A percentile compares a stretch with the other conserved stretches of the same genome.
These are phyloP conservation scores for Ascochyta clinopodiicola DNA, from an alignment of 2,329 filamentous ascomycete genomes.

Conservation along the genomic window DNA sequence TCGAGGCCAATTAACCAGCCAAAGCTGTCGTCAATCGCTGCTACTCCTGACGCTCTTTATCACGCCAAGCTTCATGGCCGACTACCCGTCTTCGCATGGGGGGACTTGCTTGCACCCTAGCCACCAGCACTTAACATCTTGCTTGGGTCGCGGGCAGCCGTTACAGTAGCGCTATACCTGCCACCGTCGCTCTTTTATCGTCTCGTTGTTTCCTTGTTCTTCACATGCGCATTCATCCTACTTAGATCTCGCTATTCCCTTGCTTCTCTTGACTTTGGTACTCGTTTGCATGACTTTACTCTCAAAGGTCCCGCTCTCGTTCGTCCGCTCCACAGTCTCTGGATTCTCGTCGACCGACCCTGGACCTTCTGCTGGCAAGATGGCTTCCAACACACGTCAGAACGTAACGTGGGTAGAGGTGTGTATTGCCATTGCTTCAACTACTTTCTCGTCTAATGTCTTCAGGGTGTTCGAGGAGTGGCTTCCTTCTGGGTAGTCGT, in stretches of 20 bases:
- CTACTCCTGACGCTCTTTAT: constrained; percentile 31
- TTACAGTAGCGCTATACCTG: constrained; percentile 36
- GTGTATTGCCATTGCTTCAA: constrained; percentile 17
- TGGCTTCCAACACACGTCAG: constrained; percentile 40
- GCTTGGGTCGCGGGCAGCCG: constrained; percentile 23
- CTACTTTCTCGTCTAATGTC: constrained; percentile 8
- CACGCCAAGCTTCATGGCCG: constrained; percentile 39
- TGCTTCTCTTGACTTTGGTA: constrained; percentile 11
- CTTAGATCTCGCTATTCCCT: constrained; percentile 13
- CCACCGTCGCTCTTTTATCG: constrained; percentile 28
- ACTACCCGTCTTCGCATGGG: constrained; percentile 44
- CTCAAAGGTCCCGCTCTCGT: constrained; percentile 31
- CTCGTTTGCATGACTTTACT: constrained; percentile 37
- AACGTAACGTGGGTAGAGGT: constrained; percentile 54
- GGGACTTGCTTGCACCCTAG: constrained; percentile 40
- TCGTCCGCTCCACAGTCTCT: constrained; percentile 35
- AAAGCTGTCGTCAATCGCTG: constrained; percentile 24
- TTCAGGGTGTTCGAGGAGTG: constrained; percentile 59
- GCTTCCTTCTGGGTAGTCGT: constrained; percentile 61
- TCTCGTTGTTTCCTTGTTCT: constrained; percentile 19
- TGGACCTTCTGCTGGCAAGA: constrained; percentile 22
- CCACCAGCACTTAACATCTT: constrained; percentile 29
- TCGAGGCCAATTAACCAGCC: constrained; percentile 28
- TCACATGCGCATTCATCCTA: neutral
- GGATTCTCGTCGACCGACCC: constrained; percentile 20